Evolutionary conservation across 2,329 filamentous ascomycete genomes (phyloP).

Genomic region (Calcarisporium arbuscula): DNA sequence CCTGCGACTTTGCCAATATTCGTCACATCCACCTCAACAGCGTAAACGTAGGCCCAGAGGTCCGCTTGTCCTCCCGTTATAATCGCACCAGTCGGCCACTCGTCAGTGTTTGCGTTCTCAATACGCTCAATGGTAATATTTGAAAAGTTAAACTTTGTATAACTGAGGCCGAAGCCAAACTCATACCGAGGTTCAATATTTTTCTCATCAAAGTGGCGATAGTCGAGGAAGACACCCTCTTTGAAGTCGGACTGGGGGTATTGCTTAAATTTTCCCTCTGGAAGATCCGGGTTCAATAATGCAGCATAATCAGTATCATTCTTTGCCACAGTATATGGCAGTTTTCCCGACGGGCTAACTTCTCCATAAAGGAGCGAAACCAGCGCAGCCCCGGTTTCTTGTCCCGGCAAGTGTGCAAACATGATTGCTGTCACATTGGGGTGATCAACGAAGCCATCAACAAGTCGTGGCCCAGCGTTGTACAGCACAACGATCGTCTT

Average conservation of each 20-base stretch:
- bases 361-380: constrained; percentile 53
- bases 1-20: constrained; percentile 38
- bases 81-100: constrained; percentile 33
- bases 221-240: constrained; percentile 48
- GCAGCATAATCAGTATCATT: constrained; percentile 49
- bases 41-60: constrained; percentile 40
- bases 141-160: constrained; percentile 46
- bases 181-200: constrained; percentile 45
- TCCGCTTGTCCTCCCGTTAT: constrained; percentile 38
- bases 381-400: constrained; percentile 52
- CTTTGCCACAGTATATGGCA: constrained; percentile 56
- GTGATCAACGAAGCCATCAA: constrained; percentile 57
- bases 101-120: constrained; percentile 15
- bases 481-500: constrained; percentile 61
- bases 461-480: constrained; percentile 54
- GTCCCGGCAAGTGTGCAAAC: constrained; percentile 58
- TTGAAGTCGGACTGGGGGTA: constrained; percentile 46
- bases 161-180: constrained; percentile 51
- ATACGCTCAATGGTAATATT: constrained; percentile 29
- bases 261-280: constrained; percentile 45
- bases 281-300: constrained; percentile 30
- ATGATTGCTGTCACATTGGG: constrained; percentile 58
- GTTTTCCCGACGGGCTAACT: constrained; percentile 47
- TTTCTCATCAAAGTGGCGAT: constrained; percentile 45
- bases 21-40: constrained; percentile 29